These are phyloP conservation scores for Leccinum truebloodii DNA, from an alignment of 768 basidiomycete genomes.

Conservation along the genomic window DNA sequence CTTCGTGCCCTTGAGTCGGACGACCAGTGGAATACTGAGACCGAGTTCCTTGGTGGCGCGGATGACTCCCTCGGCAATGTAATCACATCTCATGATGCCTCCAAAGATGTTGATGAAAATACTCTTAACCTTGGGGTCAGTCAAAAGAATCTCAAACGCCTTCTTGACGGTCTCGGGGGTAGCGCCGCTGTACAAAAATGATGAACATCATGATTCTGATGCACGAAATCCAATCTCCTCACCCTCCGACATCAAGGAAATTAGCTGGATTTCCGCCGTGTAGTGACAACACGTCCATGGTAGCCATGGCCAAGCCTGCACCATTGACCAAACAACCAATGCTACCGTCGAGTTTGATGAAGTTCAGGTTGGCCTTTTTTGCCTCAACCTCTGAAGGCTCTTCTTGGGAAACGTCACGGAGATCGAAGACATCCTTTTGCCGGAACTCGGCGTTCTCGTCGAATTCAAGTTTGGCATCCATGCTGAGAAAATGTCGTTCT, in stretches of 20 bases:
- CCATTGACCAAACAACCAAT: slow-evolving; percentile 98
- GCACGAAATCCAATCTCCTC: slow-evolving; percentile 19
- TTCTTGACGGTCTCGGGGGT: slow-evolving; percentile 99
- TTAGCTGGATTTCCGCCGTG: slow-evolving; percentile 98
- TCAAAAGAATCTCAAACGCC: slow-evolving; percentile 92
- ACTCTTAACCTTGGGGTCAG: slow-evolving; percentile 91
- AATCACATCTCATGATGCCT: slow-evolving; percentile 99
- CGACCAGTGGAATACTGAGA: slow-evolving; percentile 84
- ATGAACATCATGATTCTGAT: slow-evolving; percentile 2
- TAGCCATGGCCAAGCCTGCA: slow-evolving; percentile 98
- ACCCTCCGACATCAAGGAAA: slow-evolving; percentile 98
- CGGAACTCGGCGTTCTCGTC: slow-evolving; percentile 99
- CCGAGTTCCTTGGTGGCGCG: slow-evolving; percentile 92
- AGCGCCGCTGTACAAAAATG: slow-evolving; percentile 65
- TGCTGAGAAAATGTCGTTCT: slow-evolving; percentile 49
- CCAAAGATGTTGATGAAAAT: slow-evolving; percentile 99
- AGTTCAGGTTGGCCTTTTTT: slow-evolving; percentile 93
- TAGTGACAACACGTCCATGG: slow-evolving; percentile 97
- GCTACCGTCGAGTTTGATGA: slow-evolving; percentile 97
- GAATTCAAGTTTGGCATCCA: slow-evolving; percentile 99
- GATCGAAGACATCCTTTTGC: slow-evolving; percentile 82
- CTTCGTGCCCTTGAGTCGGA: slow-evolving; percentile 96
- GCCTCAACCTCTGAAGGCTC: slow-evolving; percentile 98
- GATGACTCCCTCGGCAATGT: slow-evolving; percentile 98
- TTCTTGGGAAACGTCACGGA: slow-evolving; percentile 94